Evolutionary conservation across 2,329 filamentous ascomycete genomes (phyloP), one percentile per base, ranked within the genome.

Genomic region (Teratosphaeria pseudoeucalypti): DNA sequence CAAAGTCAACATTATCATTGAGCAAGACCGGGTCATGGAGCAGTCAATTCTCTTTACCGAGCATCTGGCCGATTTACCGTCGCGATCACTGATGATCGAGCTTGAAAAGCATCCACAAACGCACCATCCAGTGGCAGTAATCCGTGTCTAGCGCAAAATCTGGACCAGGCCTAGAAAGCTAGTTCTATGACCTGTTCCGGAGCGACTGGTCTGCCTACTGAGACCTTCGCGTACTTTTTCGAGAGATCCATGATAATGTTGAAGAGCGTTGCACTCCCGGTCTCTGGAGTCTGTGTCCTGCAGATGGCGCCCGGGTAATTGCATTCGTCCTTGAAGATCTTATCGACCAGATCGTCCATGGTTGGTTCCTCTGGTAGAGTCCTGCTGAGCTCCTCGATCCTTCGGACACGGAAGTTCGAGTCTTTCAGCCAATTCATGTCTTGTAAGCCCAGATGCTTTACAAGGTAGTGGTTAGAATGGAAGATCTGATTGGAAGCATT

Each of bases 351-450:
- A n/a, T 58, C 49, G 34, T 65, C 55, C 39, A 47, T 34, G 0
- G 52, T 59, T n/a, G 58, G 59, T 14, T 60, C 47, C 2, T 49
- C 57, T 23, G 58, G 58, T 3, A 70, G 26, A 34, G 57, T 57
- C 47, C 63, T 68, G 64, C 58, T 61, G 49, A 68, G 56, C 56
- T 71, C 67, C 55, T 70, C 66, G 65, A 79, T 77, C 2, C 74
- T 71, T 19, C 63, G 58, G 5, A 76, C 63, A 10, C 77, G 66
- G 16, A 66, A 66, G 1, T 66, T 61, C 23, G 75, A 77, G 62
- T 78, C 76, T n/a, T 69, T 67, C 55, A 78, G 62, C 73, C 75
- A 78, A 14, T 74, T 67, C 3, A 72, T 74, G 62, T 79, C 77
- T 1, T 63, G 61, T 16, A 76, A 73, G 0, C 72, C 71, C 1